Conservation (phyloP, 768 basidiomycete genomes). For the Hygrocybe punicea region DNA sequence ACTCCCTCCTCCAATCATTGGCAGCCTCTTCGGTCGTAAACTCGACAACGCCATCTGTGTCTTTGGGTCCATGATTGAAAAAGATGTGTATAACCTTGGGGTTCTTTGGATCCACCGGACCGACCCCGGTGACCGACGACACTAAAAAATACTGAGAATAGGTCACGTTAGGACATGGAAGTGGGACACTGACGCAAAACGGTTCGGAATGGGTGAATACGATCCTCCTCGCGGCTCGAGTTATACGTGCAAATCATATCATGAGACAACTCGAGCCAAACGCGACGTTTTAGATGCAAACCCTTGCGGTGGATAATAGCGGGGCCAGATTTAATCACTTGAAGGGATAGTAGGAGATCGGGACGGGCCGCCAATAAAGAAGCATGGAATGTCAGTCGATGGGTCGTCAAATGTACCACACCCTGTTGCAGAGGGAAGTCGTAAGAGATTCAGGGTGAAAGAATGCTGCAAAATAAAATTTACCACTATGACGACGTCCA, state of each 20-base stretch:
- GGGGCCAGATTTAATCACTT: constrained; percentile 49
- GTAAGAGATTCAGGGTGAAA: neutral
- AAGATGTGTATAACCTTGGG: constrained; percentile 42
- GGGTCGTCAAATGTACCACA: constrained; percentile 61
- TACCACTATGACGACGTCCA: constrained; percentile 49
- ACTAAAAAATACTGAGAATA: constrained; percentile 34
- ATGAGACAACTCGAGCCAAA: constrained; percentile 61
- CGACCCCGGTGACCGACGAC: constrained; percentile 43
- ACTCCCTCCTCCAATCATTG: constrained; percentile 47
- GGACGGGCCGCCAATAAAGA: constrained; percentile 49
- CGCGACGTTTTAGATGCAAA: constrained; percentile 43
- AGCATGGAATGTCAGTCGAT: constrained; percentile 64
- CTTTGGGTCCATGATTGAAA: constrained; percentile 30
- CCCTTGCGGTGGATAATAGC: constrained; percentile 47
- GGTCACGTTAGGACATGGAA: neutral
- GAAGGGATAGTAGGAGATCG: constrained; percentile 27
- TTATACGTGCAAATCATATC: constrained; percentile 60
- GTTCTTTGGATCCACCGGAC: constrained; percentile 43
- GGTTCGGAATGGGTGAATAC: constrained; percentile 50
- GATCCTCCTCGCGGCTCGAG: constrained; percentile 52
- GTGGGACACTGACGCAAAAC: constrained; percentile 45
- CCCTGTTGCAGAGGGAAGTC: constrained; percentile 40
- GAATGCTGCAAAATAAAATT: constrained; percentile 6
- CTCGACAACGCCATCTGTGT: constrained; percentile 35
- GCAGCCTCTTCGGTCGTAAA: constrained; percentile 59